Evolutionary conservation across 2,329 filamentous ascomycete genomes (phyloP).

Genomic region (Colletotrichum agaves): DNA sequence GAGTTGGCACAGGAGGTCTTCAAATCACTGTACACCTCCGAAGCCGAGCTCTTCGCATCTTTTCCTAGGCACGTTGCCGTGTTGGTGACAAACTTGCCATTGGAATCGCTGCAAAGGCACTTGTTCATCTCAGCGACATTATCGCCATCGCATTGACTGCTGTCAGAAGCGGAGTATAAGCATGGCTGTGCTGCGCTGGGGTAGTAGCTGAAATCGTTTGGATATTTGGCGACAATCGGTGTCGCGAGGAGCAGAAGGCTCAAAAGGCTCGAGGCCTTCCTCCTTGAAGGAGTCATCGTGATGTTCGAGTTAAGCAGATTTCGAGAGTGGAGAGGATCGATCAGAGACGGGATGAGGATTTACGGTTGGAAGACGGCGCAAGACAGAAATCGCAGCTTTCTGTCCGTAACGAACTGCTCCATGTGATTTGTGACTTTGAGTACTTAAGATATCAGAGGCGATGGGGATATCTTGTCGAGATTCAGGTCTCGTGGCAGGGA

Average conservation of each 20-base stretch:
- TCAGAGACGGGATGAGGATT: too few species aligned
- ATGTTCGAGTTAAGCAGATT: not conserved
- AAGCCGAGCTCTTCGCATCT: constrained; percentile 49
- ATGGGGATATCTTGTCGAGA: too few species aligned
- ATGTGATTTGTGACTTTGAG: too few species aligned
- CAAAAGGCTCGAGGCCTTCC: constrained; percentile 37
- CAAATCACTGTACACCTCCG: constrained; percentile 57
- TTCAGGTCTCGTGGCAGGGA: not conserved
- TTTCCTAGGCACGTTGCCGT: constrained; percentile 58
- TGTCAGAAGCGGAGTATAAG: constrained; percentile 52
- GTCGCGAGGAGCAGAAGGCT: constrained; percentile 41
- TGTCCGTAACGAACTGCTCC: too few species aligned
- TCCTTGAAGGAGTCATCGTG: constrained; percentile 25
- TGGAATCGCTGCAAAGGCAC: constrained; percentile 61
- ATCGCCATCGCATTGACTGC: constrained; percentile 53
- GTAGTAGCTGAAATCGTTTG: constrained; percentile 57
- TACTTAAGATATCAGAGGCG: too few species aligned
- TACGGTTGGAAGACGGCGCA: too few species aligned
- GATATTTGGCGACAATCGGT: constrained; percentile 40
- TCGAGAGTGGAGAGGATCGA: not conserved
- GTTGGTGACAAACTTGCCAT: constrained; percentile 58
- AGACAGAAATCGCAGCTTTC: too few species aligned
- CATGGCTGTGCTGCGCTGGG: constrained; percentile 55
- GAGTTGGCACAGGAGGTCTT: constrained; percentile 55
- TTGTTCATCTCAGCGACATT: constrained; percentile 55